Evolutionary conservation across 2,329 filamentous ascomycete genomes (phyloP), one percentile per base, ranked within the genome.

Genomic region (Xylaria sp.): DNA sequence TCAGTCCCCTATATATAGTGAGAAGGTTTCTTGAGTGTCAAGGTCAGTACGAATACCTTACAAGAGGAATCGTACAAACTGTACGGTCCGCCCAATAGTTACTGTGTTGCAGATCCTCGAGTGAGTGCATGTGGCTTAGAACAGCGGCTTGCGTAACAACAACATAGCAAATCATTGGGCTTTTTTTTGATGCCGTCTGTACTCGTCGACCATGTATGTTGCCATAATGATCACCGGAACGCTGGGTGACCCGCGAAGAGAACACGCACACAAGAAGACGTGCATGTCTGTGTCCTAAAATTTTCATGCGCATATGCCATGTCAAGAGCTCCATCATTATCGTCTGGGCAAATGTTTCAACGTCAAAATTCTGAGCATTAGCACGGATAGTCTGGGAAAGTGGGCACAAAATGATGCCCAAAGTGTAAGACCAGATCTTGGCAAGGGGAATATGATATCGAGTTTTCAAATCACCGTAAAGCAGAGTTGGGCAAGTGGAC

Each of bases 401-500:
- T 59, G 28, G 55, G 13, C 18, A 63, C 8, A 23, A n/a, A 58
- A 48, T 54, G 34, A 63, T 61, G 62, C 51, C 56, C 25, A 50
- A 66, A 28, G 51, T 50, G 51, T 39, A 37, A 39, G 18, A 41
- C 10, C 28, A 37, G 50, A 37, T 65, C 61, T 65, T 69, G 62
- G 66, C 62, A 58, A 69, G 56, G 51, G 28, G 46, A 46, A 28
- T 18, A 3, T 51, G 52, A 58, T 69, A 50, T 63, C 34, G 58
- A 63, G 3, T 55, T 65, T 58, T 18, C 46, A 54, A 63, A 63
- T 69, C 46, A 39, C 58, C 52, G 50, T 48, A 32, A 32, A 7
- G 23, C 62, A 48, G 62, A 58, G 52, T 61, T 56, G 54, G 3
- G 62, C 28, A n/a, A 65, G 67, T 69, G 63, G 67, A 48, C 48